phyloP scores from a whole-genome alignment of 169 alveolate genomes.

The Eimeria maxima region DNA sequence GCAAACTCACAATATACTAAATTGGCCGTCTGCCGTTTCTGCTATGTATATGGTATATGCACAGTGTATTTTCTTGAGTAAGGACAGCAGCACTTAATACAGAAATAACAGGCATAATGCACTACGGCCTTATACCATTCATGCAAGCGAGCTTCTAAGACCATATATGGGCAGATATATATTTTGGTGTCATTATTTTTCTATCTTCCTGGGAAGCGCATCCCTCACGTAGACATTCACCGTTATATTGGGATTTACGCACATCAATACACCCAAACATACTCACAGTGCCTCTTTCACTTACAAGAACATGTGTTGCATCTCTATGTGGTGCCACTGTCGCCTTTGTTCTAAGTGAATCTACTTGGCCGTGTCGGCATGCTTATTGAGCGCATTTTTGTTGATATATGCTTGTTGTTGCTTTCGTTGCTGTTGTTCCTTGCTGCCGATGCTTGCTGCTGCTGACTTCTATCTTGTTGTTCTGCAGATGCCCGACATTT shows the following conservation, averaged over 20 bases:
- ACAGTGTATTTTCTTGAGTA: background rate
- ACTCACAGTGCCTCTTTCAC: too few species aligned
- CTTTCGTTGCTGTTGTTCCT: constrained; percentile 8
- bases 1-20: background rate
- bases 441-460: background rate
- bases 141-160: background rate
- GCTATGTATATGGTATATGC: background rate
- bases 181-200: background rate
- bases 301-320: background rate
- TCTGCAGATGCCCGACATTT: background rate
- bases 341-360: background rate
- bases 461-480: background rate
- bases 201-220: background rate
- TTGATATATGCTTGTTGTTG: background rate
- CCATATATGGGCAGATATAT: background rate
- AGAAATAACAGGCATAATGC: background rate
- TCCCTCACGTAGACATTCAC: background rate
- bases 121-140: background rate
- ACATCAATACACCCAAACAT: background rate
- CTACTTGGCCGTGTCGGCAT: background rate
- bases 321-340: background rate
- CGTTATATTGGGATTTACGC: background rate
- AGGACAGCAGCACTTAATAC: background rate
- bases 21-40: background rate
- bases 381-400: too few species aligned